Evolutionary conservation across 257 asterid species (phyloP).

Genomic region (Salvia rosmarinus): DNA sequence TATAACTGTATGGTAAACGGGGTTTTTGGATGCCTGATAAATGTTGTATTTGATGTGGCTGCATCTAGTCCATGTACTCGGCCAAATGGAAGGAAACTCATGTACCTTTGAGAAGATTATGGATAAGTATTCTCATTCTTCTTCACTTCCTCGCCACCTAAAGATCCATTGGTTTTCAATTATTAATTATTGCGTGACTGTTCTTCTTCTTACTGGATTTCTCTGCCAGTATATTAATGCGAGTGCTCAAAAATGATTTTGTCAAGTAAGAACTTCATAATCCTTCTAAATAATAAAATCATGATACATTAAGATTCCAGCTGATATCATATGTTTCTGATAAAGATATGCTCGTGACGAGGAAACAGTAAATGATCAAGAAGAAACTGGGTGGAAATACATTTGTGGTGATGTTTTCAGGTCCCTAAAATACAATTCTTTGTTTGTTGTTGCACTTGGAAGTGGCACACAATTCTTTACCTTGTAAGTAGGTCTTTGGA

Average conservation of each 20-base stretch:
- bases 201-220: slow-evolving; percentile 66
- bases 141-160: slow-evolving; percentile 61
- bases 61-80: slow-evolving; percentile 47
- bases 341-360: slow-evolving; percentile 72
- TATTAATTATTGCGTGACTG: slow-evolving; percentile 70
- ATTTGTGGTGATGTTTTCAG: slow-evolving; percentile 79
- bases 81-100: slow-evolving; percentile 67
- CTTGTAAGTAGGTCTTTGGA: slow-evolving; percentile 47
- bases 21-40: background rate
- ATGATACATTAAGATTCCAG: background rate
- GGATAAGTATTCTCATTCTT: slow-evolving; percentile 66
- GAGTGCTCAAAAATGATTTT: slow-evolving; percentile 71
- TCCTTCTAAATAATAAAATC: slow-evolving; percentile 12
- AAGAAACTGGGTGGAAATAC: slow-evolving; percentile 82
- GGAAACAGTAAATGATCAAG: slow-evolving; percentile 68
- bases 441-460: slow-evolving; percentile 69
- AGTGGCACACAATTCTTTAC: slow-evolving; percentile 75
- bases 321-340: slow-evolving; percentile 24
- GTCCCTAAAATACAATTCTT: slow-evolving; percentile 60
- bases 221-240: slow-evolving; percentile 72
- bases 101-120: slow-evolving; percentile 66
- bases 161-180: slow-evolving; percentile 82
- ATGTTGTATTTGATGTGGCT: background rate
- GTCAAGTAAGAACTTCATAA: slow-evolving; percentile 55
- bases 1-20: background rate